Base-by-base conservation (phyloP, 2,329 filamentous ascomycete genomes). In the Stemphylium beticola region DNA sequence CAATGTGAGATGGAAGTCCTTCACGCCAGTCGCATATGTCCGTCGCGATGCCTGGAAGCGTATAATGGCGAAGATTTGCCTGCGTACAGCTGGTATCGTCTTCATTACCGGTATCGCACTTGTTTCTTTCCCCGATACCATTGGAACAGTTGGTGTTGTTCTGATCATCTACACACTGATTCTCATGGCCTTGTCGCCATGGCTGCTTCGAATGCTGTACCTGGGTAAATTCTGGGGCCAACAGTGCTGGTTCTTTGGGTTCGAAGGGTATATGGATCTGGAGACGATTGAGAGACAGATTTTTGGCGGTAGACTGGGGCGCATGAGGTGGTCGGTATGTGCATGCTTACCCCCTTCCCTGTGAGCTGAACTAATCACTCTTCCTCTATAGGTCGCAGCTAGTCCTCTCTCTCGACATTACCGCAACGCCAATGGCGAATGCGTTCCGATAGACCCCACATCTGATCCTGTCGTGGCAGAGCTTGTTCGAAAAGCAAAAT, bases 191-290 rank as follows among this genome's bases (percentile, higher is more conserved):
- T 36, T 69, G 1, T 67, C 68, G 1, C 76, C 76, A 6, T 72
- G 66, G 44, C 49, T 78, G 5, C 64, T 79, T 9, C 63, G 67
- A 6, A 38, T 68, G n/a, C 55, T 78, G 4, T 78, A 78, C 36
- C 60, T 67, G 1, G 76, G 75, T 29, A 78, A 79, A 54, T 65
- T 77, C 45, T 78, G 74, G 75, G 64, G 62, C 8, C 69, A 73
- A 8, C 76, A 79, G 49, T 71, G 78, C 14, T 78, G 75, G 72
- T 65, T 80, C 42, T 78, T 79, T 53, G 78, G 77, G 2, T 73
- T 80, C 18, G 76, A 79, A 48, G 77, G 77, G 0, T 73, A 78
- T 53, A 68, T 78, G 57, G 60, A 71, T n/a, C 59, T 79, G 11
- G 66, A 64, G 4, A 67, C 68, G 4, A 75, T 79, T 31, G 77